Conservation (phyloP, 495 filamentous ascomycete genomes). For the Bacidia gigantensis region DNA sequence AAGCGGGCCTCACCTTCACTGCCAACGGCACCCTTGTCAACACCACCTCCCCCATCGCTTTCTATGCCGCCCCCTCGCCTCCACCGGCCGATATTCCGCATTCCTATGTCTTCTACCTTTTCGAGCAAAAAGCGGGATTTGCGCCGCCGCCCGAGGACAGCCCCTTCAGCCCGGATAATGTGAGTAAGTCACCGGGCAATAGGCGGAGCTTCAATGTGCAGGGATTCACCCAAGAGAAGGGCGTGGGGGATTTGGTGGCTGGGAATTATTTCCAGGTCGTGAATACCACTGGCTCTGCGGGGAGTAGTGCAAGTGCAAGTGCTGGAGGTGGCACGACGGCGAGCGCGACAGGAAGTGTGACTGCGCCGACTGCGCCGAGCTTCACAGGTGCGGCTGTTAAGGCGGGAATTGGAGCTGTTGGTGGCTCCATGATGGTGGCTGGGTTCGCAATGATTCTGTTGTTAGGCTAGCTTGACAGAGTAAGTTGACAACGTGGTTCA, state of each 20-base stretch:
- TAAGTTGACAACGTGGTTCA: no score
- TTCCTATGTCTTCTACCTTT: constrained; percentile 11
- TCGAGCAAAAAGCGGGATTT: constrained; percentile 7
- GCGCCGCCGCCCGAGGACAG: constrained; percentile 4
- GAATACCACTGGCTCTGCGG: not conserved
- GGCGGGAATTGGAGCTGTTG: not conserved
- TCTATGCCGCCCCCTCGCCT: constrained; percentile 5
- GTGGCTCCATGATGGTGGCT: not conserved
- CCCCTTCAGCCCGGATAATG: constrained; percentile 4
- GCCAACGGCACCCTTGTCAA: constrained; percentile 8
- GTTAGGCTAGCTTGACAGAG: not conserved
- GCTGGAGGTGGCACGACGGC: not conserved
- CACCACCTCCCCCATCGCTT: constrained; percentile 7
- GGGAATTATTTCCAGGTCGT: constrained; percentile 9
- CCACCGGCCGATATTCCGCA: constrained; percentile 12
- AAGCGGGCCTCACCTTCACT: constrained; percentile 9
- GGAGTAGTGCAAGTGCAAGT: not conserved
- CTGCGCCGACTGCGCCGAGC: not conserved
- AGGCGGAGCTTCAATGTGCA: constrained; percentile 8
- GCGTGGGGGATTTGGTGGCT: constrained; percentile 7
- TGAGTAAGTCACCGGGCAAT: constrained; percentile 2
- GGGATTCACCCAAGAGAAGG: constrained; percentile 1
- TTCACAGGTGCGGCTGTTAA: not conserved
- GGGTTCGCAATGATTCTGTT: not conserved
- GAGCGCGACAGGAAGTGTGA: not conserved